Evolutionary conservation across 2,329 filamentous ascomycete species (phyloP).

Genomic region (Fusarium sp.): DNA sequence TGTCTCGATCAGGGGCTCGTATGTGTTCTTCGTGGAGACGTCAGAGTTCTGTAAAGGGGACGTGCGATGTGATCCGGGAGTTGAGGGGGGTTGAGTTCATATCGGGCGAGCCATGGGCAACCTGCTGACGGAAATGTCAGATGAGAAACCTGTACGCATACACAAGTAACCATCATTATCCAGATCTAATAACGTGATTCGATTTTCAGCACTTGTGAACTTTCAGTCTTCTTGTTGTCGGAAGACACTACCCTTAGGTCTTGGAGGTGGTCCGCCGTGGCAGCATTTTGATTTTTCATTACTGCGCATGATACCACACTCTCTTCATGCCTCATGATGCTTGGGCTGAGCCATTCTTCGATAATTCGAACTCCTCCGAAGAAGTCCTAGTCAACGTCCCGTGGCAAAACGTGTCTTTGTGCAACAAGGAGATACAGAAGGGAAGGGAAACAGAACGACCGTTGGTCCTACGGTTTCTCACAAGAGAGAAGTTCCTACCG

Average conservation of each 20-base stretch:
- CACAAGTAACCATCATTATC: background rate
- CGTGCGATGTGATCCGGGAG: background rate
- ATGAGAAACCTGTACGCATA: background rate
- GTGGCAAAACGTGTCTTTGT: background rate
- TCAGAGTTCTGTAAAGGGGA: background rate
- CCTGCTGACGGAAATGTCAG: background rate
- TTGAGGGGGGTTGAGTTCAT: background rate
- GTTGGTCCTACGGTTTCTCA: background rate
- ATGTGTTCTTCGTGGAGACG: background rate
- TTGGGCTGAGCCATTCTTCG: too few relatives aligned
- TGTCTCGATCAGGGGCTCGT: background rate
- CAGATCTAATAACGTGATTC: background rate
- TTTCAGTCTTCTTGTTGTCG: too few relatives aligned
- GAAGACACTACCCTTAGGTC: background rate
- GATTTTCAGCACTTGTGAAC: background rate
- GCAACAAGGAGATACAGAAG: background rate
- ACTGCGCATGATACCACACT: background rate
- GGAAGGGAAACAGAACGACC: background rate
- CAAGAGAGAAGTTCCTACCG: background rate
- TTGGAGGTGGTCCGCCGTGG: background rate
- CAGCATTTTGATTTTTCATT: background rate
- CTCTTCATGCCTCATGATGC: background rate
- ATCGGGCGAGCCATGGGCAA: background rate
- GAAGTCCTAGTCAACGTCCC: background rate
- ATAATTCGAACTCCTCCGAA: background rate